Evolutionary conservation across 495 filamentous ascomycete genomes (phyloP).

Genomic region (Recurvomyces mirabilis): DNA sequence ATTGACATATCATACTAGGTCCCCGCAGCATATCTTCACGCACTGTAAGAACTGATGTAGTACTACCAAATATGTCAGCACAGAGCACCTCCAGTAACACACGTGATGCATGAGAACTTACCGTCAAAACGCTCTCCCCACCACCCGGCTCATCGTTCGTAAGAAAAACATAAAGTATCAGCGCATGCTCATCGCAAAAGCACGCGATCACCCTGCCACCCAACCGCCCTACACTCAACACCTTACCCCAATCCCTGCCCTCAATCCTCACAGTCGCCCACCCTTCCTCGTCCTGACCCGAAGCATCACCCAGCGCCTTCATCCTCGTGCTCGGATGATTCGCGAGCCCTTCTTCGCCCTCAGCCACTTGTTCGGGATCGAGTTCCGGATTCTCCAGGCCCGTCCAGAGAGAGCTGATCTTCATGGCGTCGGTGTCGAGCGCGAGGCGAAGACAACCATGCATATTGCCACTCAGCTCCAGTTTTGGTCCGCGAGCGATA

Average conservation of each 20-base stretch:
- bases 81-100: not conserved
- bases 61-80: slow-evolving; percentile 22
- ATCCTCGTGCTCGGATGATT: slow-evolving; percentile 67
- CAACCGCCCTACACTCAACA: slow-evolving; percentile 77
- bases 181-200: slow-evolving; percentile 65
- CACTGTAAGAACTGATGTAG: slow-evolving; percentile 31
- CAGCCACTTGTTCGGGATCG: slow-evolving; percentile 57
- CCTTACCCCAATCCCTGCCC: slow-evolving; percentile 80
- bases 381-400: slow-evolving; percentile 73
- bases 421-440: slow-evolving; percentile 65
- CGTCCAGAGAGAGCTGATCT: slow-evolving; percentile 71
- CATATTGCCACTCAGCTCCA: slow-evolving; percentile 82
- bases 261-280: slow-evolving; percentile 86
- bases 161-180: slow-evolving; percentile 84
- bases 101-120: slow-evolving; percentile 17
- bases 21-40: too few relatives aligned
- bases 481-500: slow-evolving; percentile 39
- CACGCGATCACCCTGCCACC: slow-evolving; percentile 89
- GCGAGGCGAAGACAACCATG: slow-evolving; percentile 70
- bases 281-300: slow-evolving; percentile 45
- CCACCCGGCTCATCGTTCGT: slow-evolving; percentile 24
- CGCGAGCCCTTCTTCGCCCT: slow-evolving; percentile 49
- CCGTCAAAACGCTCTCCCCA: slow-evolving; percentile 32
- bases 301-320: slow-evolving; percentile 35
- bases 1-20: too few relatives aligned